Percentiles rank a stretch among this genome's conserved stretches.
Conservation (phyloP, 2,329 filamentous ascomycete genomes). For the Clonostachys sp. region DNA sequence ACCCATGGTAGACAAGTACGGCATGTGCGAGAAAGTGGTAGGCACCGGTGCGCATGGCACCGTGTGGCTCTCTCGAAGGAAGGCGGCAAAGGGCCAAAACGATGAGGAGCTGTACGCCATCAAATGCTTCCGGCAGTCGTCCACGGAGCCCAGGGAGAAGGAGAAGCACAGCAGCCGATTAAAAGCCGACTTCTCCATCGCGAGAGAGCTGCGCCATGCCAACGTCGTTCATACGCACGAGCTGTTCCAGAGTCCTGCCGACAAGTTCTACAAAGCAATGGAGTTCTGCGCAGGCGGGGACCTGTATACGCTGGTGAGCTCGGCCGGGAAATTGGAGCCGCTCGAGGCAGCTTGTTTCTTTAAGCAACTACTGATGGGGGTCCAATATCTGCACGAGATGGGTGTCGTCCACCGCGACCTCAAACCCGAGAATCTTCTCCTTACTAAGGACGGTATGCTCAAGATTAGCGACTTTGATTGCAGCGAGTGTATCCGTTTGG, state of each 20-base stretch:
- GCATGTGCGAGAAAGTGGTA: conserved; percentile 96
- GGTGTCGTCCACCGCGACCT: conserved; percentile 94
- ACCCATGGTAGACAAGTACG: conserved; percentile 92
- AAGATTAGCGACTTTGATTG: conserved; percentile 99
- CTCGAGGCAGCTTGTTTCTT: conserved; percentile 96
- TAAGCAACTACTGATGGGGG: conserved; percentile 98
- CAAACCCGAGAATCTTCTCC: conserved; percentile 92
- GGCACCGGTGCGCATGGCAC: conserved; percentile 96
- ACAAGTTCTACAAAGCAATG: conserved; percentile 98
- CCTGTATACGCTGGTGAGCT: conserved; percentile 86
- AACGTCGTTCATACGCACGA: conserved; percentile 98
- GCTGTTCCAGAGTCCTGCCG: conserved; percentile 90
- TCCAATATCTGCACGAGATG: conserved; percentile 99
- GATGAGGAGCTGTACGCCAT: conserved; percentile 93
- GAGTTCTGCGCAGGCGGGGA: conserved; percentile 97
- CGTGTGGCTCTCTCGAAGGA: conserved; percentile 95
- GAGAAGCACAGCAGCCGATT: conserved; percentile 98
- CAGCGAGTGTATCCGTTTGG: conserved; percentile 98
- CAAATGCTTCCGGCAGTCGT: conserved; percentile 93
- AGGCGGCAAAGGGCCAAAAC: conserved; percentile 73
- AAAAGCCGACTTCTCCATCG: conserved; percentile 97
- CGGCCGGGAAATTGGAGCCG: conserved; percentile 87
- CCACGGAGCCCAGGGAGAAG: conserved; percentile 72
- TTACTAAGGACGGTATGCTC: conserved; percentile 86
- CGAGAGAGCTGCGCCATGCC: conserved; percentile 89